These are phyloP conservation scores for Talaromyces verruculosus DNA, from an alignment of 2,329 filamentous ascomycete genomes.

Conservation along the genomic window DNA sequence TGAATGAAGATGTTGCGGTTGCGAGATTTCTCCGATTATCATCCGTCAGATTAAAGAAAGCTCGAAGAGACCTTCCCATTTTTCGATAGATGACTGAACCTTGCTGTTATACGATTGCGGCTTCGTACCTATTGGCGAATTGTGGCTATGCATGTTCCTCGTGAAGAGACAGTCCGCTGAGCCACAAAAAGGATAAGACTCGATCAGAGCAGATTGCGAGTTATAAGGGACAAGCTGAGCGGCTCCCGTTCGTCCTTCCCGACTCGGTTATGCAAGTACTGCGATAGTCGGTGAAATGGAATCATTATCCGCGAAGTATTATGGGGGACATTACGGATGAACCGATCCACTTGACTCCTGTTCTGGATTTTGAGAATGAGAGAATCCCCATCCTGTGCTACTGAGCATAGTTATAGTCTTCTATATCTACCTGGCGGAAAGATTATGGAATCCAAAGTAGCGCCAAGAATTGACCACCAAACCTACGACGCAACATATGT, in stretches of 20 bases:
- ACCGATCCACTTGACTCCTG: not conserved
- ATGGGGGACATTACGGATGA: not conserved
- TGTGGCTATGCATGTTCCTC: not conserved
- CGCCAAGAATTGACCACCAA: not conserved
- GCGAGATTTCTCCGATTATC: not conserved
- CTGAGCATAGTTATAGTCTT: not conserved
- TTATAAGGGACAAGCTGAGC: not conserved
- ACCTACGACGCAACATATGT: not conserved
- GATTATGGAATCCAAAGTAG: not conserved
- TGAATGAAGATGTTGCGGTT: not conserved
- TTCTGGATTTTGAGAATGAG: not conserved
- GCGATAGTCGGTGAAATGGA: not conserved
- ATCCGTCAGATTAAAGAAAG: not conserved
- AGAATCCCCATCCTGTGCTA: not conserved
- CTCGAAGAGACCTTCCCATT: not conserved
- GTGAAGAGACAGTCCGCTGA: not conserved
- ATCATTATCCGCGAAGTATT: not conserved
- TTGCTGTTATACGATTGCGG: not conserved
- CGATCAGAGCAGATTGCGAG: not conserved
- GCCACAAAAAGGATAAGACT: not conserved
- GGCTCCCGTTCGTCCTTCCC: not conserved
- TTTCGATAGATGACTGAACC: not conserved
- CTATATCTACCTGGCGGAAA: not conserved
- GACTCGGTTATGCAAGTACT: not conserved
- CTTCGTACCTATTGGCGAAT: not conserved